Evolutionary conservation across 306 rosid species (phyloP), one percentile per base, ranked within the genome.

Genomic region (Gillenia trifoliata): DNA sequence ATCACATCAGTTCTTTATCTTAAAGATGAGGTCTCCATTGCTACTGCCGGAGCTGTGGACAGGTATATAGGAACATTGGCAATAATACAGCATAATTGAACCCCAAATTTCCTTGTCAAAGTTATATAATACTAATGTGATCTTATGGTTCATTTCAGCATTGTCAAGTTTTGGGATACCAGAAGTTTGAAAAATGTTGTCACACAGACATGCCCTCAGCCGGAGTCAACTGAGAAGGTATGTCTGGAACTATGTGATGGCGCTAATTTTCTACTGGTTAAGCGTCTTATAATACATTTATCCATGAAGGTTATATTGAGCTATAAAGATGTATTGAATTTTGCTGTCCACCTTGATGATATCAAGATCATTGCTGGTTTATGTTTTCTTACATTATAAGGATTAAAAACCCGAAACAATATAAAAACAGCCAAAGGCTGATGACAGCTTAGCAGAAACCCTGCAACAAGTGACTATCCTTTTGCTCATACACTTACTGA

Each of bases 111-210:
- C 64, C 63, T 8, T 12, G 52, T 54, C 40, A 26, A 59, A 50
- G 43, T 50, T 22, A 41, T 56, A 29, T 56, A 50, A 67, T 34
- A 26, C 68, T 6, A 61, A 52, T 68, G 40, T 77, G 17, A 34
- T 65, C 50, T 23, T 47, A 73, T 77, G 73, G 65, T 74, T 71
- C 56, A 13, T 84, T 86, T 63, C 91, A 95, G 99, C 64, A 70
- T 87, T 80, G 75, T 95, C 45, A 95, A 95, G 86, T 95, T 92
- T 75, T 95, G 99, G 99, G 99, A 95, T 78, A 85, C 93, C 62
- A 95, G 99, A 83, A 87, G 78, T 80, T 65, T 92, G 79, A 95
- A 84, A 79, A 86, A 76, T 75, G 76, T 36, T 30, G 86, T 87
- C 75, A 86, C 85, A 17, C 83, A 82, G 76, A 78, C 98, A 62